A percentile compares a stretch with the other conserved stretches of the same genome.
These are phyloP conservation scores for Pichia sp. DNA, from an alignment of 1,139 yeast species.

Conservation along the genomic window DNA sequence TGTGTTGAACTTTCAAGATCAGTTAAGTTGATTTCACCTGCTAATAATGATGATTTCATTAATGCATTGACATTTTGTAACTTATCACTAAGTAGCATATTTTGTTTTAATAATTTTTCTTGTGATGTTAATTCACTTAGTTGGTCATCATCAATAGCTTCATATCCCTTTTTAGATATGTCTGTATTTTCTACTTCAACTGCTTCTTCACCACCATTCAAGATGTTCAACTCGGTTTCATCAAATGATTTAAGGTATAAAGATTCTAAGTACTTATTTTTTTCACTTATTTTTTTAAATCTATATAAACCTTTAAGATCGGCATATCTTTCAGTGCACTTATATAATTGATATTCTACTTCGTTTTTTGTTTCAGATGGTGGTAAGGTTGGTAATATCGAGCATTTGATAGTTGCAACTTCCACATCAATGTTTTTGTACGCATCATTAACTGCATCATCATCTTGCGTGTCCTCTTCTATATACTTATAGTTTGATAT, in stretches of 20 bases:
- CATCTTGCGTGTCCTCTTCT: background rate
- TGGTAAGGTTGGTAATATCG: conserved; percentile 5
- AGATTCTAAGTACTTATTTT: conserved; percentile 14
- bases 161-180: background rate
- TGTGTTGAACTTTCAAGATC: conserved; percentile 54
- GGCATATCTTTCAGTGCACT: conserved; percentile 19
- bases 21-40: conserved; percentile 56
- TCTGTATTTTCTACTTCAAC: conserved; percentile 1
- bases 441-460: conserved; percentile 6
- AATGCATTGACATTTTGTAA: conserved; percentile 27
- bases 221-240: conserved; percentile 2
- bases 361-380: conserved; percentile 2
- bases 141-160: conserved; percentile 19
- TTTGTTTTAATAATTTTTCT: conserved; percentile 26
- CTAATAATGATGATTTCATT: conserved; percentile 31
- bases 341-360: conserved; percentile 12
- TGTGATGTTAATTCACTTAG: conserved; percentile 21
- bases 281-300: conserved; percentile 22
- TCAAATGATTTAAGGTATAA: conserved; percentile 12
- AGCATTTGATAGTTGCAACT: conserved; percentile 8
- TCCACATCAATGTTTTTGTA: conserved; percentile 8
- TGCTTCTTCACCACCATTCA: conserved; percentile 2
- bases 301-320: conserved; percentile 25
- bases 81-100: conserved; percentile 24
- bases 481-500: background rate